These are phyloP conservation scores for Tylopilus rubrobrunneus DNA, from an alignment of 768 basidiomycete genomes.

Conservation along the genomic window DNA sequence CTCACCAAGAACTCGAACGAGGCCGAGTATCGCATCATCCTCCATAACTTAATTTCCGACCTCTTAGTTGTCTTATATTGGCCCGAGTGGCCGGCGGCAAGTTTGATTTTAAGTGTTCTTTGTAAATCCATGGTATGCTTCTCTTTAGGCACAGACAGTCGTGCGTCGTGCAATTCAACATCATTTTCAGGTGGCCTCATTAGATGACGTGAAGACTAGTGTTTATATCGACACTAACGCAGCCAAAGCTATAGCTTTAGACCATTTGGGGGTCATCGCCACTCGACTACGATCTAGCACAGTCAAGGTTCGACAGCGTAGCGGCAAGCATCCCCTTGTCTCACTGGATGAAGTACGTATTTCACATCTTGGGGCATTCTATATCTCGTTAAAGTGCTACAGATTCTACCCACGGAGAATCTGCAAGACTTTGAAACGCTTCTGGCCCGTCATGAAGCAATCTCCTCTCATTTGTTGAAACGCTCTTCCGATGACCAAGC, in stretches of 20 bases:
- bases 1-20: constrained; percentile 91
- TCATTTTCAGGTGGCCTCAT: constrained; percentile 59
- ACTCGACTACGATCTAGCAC: constrained; percentile 67
- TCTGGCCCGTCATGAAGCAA: constrained; percentile 57
- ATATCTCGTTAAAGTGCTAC: background rate
- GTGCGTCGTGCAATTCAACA: background rate
- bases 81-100: constrained; percentile 97
- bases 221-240: constrained; percentile 71
- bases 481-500: constrained; percentile 76
- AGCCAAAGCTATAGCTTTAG: constrained; percentile 83
- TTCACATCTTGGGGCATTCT: background rate
- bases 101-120: constrained; percentile 74
- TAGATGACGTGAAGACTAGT: constrained; percentile 77
- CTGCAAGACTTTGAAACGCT: constrained; percentile 53
- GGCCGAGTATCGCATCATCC: constrained; percentile 87
- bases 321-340: constrained; percentile 40
- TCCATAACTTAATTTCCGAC: constrained; percentile 89
- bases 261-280: constrained; percentile 92
- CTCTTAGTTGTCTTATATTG: constrained; percentile 84
- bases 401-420: constrained; percentile 55
- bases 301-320: constrained; percentile 34
- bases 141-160: background rate
- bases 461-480: constrained; percentile 65
- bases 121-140: constrained; percentile 77
- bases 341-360: constrained; percentile 68